Evolutionary conservation across 352 stramenopile species (phyloP), one percentile per base, ranked within the genome.

Genomic region (Plasmopara muralis): DNA sequence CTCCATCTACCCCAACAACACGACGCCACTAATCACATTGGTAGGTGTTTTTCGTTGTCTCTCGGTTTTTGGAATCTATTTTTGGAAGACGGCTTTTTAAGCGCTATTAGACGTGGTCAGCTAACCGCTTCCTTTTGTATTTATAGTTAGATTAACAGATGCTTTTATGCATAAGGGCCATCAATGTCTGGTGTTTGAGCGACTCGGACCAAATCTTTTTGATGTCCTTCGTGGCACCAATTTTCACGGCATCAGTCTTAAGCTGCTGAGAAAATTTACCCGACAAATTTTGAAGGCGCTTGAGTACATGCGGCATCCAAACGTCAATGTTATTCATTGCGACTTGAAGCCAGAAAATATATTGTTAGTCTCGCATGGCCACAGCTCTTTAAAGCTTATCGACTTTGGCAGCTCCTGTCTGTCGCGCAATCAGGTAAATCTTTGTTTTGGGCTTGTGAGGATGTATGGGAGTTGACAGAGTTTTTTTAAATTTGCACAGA

Each of bases 301-400:
- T 28, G 73, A 86, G 30, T 97, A 94, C 49, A 70, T 98, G 46
- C 75, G 87, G 12, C 74, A 92, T 29, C 78, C 82, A 0, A 85
- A 93, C 46, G 86, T 98, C 15, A 94, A 98, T 60, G 87, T 99
- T 31, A 98, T 99, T 49, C 97, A 99, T 70, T 99, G 96, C 70
- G 97, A 99, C 77, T 76, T 99, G 18, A 99, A 99, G 68, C 97
- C 97, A 5, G 97, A 99, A 70, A 99, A 99, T 68, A 98, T 99
- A 53, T 59, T 99, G 53, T 66, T 99, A 14, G 75, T 88, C 35
- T 82, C 97, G 50, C 87, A 89, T 3, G 97, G 94, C 18, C 90
- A 95, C 40, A 98, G 87, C 63, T 93, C 89, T 15, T 87, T 99
- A 47, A 99, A 99, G 73, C 76, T 99, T 4, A 99, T 99, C 63